Percentiles rank a stretch among this genome's conserved stretches.
Conservation (phyloP, 164 flowering plant species). For the Stephania japonica region DNA sequence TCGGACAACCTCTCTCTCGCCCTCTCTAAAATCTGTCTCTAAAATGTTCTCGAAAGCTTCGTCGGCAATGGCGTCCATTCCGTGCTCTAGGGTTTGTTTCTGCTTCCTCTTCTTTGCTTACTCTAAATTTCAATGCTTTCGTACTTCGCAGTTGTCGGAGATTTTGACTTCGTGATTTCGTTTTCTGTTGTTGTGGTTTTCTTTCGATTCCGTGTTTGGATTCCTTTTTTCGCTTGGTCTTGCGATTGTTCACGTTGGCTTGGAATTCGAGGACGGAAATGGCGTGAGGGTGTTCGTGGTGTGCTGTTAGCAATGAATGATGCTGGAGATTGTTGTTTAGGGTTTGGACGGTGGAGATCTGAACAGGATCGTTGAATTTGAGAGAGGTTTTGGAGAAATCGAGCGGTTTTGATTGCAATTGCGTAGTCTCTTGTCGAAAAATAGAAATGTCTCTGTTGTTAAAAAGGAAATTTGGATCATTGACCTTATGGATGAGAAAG, state of each 20-base stretch:
- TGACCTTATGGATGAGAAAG: not conserved
- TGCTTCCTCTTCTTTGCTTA: not conserved
- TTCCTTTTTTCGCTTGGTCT: not conserved
- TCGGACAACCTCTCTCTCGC: not conserved
- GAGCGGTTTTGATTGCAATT: not conserved
- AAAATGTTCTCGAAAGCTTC: slow-evolving; percentile 47
- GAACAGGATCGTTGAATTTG: not conserved
- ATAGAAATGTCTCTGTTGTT: not conserved
- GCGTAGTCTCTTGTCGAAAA: not conserved
- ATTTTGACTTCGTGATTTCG: not conserved
- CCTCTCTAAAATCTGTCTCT: not conserved
- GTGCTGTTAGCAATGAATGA: no score
- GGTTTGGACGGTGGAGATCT: not conserved
- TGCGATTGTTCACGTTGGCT: not conserved
- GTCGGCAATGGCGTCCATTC: slow-evolving; percentile 48
- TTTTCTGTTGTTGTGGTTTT: not conserved
- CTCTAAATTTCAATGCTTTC: not conserved
- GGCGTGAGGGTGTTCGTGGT: not conserved
- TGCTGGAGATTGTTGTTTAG: not conserved
- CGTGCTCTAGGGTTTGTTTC: slow-evolving; percentile 43
- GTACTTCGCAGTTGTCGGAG: not conserved
- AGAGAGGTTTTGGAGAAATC: not conserved
- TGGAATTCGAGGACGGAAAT: not conserved
- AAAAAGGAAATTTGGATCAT: not conserved
- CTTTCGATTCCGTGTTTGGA: not conserved